Evolutionary conservation across 331 rosid genomes (phyloP).

Genomic region (Stylosanthes scabra): DNA sequence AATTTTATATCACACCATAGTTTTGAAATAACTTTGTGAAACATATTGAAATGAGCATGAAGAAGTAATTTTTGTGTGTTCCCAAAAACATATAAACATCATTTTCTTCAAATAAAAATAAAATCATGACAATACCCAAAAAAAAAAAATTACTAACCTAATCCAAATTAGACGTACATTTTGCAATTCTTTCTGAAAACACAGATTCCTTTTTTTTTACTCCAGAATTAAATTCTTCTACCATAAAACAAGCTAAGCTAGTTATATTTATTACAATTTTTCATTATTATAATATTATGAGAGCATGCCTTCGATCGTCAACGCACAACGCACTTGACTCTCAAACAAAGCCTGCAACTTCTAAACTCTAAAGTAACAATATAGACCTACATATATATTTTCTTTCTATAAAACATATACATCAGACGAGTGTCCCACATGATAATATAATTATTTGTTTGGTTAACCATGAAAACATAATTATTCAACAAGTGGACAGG

Average conservation of each 20-base stretch:
- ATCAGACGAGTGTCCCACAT: background rate
- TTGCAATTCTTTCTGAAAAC: too few relatives aligned
- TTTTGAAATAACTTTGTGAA: too few relatives aligned
- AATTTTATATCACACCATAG: too few relatives aligned
- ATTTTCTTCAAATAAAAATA: too few relatives aligned
- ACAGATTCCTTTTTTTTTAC: too few relatives aligned
- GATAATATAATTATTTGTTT: background rate
- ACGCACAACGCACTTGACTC: background rate
- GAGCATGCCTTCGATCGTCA: background rate
- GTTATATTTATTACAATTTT: background rate
- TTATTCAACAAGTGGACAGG: background rate
- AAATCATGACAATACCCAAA: too few relatives aligned
- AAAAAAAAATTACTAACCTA: too few relatives aligned
- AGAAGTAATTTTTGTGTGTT: too few relatives aligned
- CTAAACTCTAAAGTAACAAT: background rate
- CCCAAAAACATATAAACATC: too few relatives aligned
- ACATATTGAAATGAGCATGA: too few relatives aligned
- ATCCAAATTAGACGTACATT: too few relatives aligned
- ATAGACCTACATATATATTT: too few relatives aligned
- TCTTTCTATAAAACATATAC: background rate
- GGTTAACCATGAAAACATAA: background rate
- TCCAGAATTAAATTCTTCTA: background rate
- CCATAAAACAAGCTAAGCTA: background rate
- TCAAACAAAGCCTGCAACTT: background rate
- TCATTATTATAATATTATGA: background rate